Evolutionary conservation across 768 basidiomycete genomes (phyloP), one percentile per base, ranked within the genome.

Genomic region (Austroboletus eburneus): DNA sequence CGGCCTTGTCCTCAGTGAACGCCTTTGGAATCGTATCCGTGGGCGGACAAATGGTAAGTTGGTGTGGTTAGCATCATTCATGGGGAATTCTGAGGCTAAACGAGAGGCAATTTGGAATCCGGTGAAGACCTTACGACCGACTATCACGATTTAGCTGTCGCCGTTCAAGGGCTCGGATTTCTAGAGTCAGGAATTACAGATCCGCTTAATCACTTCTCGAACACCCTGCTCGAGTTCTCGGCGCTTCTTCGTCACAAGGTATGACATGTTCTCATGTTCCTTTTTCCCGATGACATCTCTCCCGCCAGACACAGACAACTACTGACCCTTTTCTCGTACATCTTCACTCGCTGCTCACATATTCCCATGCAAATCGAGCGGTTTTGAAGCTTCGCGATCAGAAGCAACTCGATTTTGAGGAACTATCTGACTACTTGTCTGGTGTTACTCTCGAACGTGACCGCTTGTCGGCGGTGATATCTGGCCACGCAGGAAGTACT

Each of bases 161-260:
- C 91, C 35, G 91, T 96, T 39, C 95, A 98, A 65, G 95, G 94
- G 42, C 79, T 99, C 50, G 96, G 95, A 56, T 98, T 97, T 71
- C 78, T 99, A 53, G 96, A 99, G 68, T 91, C 90, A 52, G 96
- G 96, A 32, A 99, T 99, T 55, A 99, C 96, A 38, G 96, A 99
- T 60, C 94, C 92, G 1, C 72, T 99, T 55, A 95, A 95, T 61
- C 86, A 95, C 63, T 98, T 98, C 57, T 96, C 95, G 24, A 94
- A 95, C 63, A 93, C 92, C 2, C 74, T 99, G 44, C 76, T 97
- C 30, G 94, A 98, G 65, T 97, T 97, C 63, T 96, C 94, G 3
- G 87, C 91, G 0, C 69, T 95, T 18, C 66, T 94, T 32, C 83
- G 91, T 45, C 90, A 95, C 61, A 80, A 80, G 56, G 93, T 91